Base-by-base conservation (phyloP, 106 monocot species). In the Dioscorea alata region DNA sequence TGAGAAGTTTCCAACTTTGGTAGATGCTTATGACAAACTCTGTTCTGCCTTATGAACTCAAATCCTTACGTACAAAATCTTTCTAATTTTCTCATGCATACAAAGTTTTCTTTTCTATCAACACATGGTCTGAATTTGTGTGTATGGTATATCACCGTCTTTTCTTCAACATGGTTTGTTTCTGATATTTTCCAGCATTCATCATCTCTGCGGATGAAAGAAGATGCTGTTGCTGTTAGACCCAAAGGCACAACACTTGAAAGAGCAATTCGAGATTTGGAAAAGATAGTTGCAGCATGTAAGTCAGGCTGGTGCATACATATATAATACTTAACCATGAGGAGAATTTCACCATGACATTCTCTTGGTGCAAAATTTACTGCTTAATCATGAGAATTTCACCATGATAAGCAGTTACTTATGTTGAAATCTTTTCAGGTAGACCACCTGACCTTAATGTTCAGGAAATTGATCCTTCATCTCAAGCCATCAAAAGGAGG, bases 211-310 rank as follows among this genome's bases (percentile, higher is more conserved):
- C 59, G 76, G 32, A 68, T 72, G 63, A 88, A 84, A 60, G 88
- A 96, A 56, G 80, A 69, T 59, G 68, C 77, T 60, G 28, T 28
- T 28, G 67, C 74, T 52, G 35, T 80, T 28, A 87, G 84, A 64
- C 92, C 89, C 49, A 92, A 97, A 79, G 89, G 84, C 60, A 86
- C 86, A 4, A 74, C 86, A 59, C 84, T 97, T 59, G 92, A 97
- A 51, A 76, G 96, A 60, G 89, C 96, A 54, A 97, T 97, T 34
- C 84, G 75, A 63, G 96, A 97, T 56, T 81, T 97, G 73, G 84
- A 92, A 71, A 89, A 89, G 79, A 84, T 87, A 60, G 96, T 89
- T 72, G 80, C 84, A 65, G 73, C 80, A 62, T 87, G 96, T 97
- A 81, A 84, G 84, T 74, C 8, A 28, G 6, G 42, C 42, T 10